phyloP scores from a whole-genome alignment of 345 rosid genomes.

The Microthlaspi erraticum region DNA sequence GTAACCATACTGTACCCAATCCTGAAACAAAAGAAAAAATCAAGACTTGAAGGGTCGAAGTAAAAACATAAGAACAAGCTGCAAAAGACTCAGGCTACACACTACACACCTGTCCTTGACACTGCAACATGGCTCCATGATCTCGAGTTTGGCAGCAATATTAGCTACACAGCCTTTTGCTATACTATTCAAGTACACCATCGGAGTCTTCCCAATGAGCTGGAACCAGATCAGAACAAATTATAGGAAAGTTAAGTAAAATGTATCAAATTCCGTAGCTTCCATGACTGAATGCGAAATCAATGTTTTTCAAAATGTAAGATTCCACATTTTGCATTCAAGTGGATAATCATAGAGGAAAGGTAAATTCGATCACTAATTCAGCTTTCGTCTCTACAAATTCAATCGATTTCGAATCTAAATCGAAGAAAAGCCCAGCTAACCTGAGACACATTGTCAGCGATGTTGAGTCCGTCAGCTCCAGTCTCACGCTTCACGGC shows the following conservation, averaged over 20 bases:
- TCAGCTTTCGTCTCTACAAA: neutral
- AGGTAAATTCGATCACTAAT: constrained; percentile 8
- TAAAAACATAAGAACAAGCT: constrained; percentile 15
- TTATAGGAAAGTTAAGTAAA: constrained; percentile 11
- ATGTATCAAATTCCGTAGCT: neutral
- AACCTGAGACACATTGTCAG: constrained; percentile 85
- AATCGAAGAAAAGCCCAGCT: constrained; percentile 7
- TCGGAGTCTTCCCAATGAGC: constrained; percentile 95
- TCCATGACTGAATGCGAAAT: neutral
- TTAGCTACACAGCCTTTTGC: constrained; percentile 79
- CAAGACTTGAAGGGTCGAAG: neutral
- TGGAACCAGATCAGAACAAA: constrained; percentile 41
- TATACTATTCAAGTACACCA: constrained; percentile 91
- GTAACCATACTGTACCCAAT: constrained; percentile 86
- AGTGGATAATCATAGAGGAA: constrained; percentile 12
- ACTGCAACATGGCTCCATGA: constrained; percentile 89
- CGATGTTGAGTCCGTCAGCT: constrained; percentile 80
- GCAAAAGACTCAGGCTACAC: constrained; percentile 7
- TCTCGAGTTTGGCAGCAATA: constrained; percentile 93
- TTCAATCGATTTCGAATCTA: neutral
- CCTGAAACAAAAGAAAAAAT: constrained; percentile 49
- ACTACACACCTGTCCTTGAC: constrained; percentile 80
- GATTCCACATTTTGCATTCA: neutral
- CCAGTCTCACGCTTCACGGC: constrained; percentile 62
- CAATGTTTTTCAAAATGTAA: neutral